Conservation (phyloP, 345 rosid genomes). For the Boechera retrofracta region DNA sequence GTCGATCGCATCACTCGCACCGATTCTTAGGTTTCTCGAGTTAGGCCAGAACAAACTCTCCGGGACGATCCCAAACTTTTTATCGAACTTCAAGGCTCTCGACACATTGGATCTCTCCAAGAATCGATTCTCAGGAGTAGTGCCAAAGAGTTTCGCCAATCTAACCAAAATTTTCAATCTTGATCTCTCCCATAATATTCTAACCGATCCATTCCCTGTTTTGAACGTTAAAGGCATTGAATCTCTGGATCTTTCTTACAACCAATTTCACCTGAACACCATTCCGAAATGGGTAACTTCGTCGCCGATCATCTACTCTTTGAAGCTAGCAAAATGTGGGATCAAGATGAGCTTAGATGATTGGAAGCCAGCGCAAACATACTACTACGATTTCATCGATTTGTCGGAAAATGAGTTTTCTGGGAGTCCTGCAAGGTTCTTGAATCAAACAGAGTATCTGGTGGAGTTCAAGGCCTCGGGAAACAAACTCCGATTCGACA, state of each 20-base stretch:
- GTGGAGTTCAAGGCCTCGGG: conserved; percentile 59
- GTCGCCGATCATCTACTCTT: conserved; percentile 69
- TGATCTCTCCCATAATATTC: conserved; percentile 65
- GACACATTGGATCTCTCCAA: conserved; percentile 72
- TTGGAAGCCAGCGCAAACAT: conserved; percentile 70
- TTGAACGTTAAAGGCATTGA: conserved; percentile 79
- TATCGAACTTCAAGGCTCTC: conserved; percentile 61
- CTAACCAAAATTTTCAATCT: conserved; percentile 84
- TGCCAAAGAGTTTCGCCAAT: conserved; percentile 66
- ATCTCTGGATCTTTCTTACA: conserved; percentile 72
- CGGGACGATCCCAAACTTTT: conserved; percentile 62
- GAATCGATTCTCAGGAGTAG: conserved; percentile 53
- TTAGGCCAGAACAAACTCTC: conserved; percentile 63
- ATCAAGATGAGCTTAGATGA: conserved; percentile 57
- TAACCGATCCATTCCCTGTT: conserved; percentile 71
- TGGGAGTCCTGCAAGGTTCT: conserved; percentile 53
- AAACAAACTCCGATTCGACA: conserved; percentile 59
- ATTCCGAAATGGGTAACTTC: conserved; percentile 83
- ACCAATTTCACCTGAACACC: conserved; percentile 56
- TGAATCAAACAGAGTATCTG: conserved; percentile 63
- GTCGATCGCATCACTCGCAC: conserved; percentile 57
- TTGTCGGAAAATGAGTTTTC: conserved; percentile 65
- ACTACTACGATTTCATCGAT: conserved; percentile 79
- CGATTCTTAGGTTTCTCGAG: conserved; percentile 54
- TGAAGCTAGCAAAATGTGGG: conserved; percentile 78